Conservation (phyloP, 2,329 filamentous ascomycete genomes). For the Immersiporthe knoxdaviesiana region DNA sequence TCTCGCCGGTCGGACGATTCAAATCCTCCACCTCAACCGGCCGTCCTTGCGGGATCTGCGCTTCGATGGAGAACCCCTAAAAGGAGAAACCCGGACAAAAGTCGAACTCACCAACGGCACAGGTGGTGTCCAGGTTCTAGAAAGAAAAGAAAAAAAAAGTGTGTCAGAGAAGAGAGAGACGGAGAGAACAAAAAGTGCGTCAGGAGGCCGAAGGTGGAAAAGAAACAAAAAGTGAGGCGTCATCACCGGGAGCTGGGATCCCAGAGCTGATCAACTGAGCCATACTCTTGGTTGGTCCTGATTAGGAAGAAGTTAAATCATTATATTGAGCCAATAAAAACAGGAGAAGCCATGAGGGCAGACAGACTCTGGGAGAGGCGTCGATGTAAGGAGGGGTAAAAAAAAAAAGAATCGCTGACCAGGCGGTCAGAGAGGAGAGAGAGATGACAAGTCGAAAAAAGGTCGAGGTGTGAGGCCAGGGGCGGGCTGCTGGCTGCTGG, state of each 20-base stretch:
- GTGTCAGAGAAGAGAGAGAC: too few relatives aligned
- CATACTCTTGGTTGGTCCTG: background rate
- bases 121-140: slow-evolving; percentile 6
- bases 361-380: background rate
- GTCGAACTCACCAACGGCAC: background rate
- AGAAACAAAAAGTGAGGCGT: background rate
- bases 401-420: background rate
- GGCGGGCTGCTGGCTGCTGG: too few relatives aligned
- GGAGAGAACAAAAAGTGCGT: too few relatives aligned
- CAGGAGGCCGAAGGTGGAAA: too few relatives aligned
- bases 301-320: background rate
- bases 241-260: background rate
- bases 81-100: slow-evolving; percentile 6
- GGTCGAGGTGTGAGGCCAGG: background rate
- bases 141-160: background rate
- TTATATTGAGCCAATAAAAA: background rate
- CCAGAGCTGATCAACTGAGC: background rate
- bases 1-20: background rate
- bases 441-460: background rate
- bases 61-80: slow-evolving; percentile 10
- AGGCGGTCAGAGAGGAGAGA: background rate
- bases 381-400: background rate
- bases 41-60: slow-evolving; percentile 9
- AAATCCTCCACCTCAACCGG: background rate
- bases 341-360: background rate